Percentiles rank a stretch among this genome's conserved stretches.
Conservation (phyloP, 1,284 basidiomycete genomes). For the Moesziomyces globuligerus region DNA sequence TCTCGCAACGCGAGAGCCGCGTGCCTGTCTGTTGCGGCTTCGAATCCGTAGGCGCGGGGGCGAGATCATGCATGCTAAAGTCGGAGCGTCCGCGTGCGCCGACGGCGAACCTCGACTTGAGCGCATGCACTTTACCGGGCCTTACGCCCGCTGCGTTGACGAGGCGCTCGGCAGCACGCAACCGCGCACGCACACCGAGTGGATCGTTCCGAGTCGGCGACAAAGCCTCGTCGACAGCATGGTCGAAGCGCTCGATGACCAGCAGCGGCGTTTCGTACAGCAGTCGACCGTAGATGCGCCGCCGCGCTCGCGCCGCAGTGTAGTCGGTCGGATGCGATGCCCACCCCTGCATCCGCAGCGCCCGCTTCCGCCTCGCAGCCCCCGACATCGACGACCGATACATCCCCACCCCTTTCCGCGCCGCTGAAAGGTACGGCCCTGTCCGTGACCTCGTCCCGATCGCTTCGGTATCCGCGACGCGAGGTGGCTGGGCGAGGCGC, state of each 20-base stretch:
- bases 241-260: too few relatives aligned
- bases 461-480: constrained; percentile 4
- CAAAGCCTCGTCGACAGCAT: too few relatives aligned
- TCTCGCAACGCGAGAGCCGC: too few relatives aligned
- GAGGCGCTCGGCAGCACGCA: neutral
- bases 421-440: neutral
- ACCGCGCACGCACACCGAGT: neutral
- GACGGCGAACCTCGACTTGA: neutral
- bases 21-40: too few relatives aligned
- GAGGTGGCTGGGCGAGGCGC: neutral
- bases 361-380: constrained; percentile 6
- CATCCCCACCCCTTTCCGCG: neutral
- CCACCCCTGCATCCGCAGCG: constrained; percentile 23
- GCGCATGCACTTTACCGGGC: neutral
- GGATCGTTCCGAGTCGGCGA: neutral
- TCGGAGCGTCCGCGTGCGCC: too few relatives aligned
- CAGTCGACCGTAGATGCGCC: constrained; percentile 22
- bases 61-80: too few relatives aligned
- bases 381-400: constrained; percentile 13
- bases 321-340: constrained; percentile 26
- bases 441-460: neutral
- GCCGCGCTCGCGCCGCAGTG: neutral
- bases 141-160: too few relatives aligned
- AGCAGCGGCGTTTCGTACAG: constrained; percentile 17
- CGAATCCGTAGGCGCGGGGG: too few relatives aligned